A percentile compares a stretch with the other conserved stretches of the same genome.
These are phyloP conservation scores for Lippia alba DNA, from an alignment of 305 asterid genomes.

Conservation along the genomic window DNA sequence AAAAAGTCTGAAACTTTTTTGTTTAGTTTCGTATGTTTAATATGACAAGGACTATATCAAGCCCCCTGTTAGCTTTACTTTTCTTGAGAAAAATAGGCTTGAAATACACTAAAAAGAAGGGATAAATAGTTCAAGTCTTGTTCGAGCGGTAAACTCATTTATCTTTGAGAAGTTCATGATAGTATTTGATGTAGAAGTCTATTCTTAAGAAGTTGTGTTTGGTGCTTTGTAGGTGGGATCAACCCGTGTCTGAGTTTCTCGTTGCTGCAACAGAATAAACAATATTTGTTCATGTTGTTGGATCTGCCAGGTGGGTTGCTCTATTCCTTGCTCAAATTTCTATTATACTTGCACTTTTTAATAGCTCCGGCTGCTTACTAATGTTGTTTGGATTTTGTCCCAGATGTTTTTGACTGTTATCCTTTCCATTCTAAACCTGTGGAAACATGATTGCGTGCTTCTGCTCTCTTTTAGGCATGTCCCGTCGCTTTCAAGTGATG, in stretches of 20 bases:
- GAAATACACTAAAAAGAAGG: conserved; percentile 27
- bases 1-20: conserved; percentile 8
- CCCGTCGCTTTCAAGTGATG: conserved; percentile 80
- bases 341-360: conserved; percentile 12
- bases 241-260: conserved; percentile 92
- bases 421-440: conserved; percentile 25
- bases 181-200: conserved; percentile 8
- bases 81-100: conserved; percentile 3
- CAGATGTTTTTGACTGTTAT: conserved; percentile 30
- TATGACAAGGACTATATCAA: conserved; percentile 11
- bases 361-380: conserved; percentile 17
- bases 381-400: conserved; percentile 22
- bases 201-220: conserved; percentile 37
- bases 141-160: conserved; percentile 15
- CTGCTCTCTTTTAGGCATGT: conserved; percentile 66
- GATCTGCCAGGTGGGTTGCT: conserved; percentile 83
- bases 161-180: conserved; percentile 18
- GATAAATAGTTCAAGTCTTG: conserved; percentile 22
- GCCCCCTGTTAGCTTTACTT: not conserved
- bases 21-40: conserved; percentile 1
- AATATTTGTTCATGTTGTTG: conserved; percentile 84
- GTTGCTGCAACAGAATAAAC: conserved; percentile 95
- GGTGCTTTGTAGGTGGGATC: conserved; percentile 82
- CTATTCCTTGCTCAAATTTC: conserved; percentile 28
- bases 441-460: conserved; percentile 19